Evolutionary conservation across 768 basidiomycete genomes (phyloP).

Genomic region (Mycena galopus): DNA sequence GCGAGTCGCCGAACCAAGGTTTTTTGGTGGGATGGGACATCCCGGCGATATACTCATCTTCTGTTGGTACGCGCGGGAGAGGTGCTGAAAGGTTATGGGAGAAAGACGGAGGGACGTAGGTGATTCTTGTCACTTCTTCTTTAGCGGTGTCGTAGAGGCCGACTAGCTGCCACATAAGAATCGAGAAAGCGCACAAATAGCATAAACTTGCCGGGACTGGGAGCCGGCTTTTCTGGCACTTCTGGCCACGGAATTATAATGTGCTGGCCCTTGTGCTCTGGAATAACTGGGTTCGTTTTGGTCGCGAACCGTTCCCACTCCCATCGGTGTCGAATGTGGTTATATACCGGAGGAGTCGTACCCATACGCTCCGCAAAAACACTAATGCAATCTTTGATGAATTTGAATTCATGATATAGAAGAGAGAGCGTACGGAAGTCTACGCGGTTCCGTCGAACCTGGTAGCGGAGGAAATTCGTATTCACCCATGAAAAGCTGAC

Average conservation of each 20-base stretch:
- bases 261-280: slow-evolving; percentile 54
- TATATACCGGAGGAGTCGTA: slow-evolving; percentile 72
- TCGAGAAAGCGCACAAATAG: background rate
- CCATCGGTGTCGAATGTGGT: slow-evolving; percentile 65
- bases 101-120: slow-evolving; percentile 75
- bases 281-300: slow-evolving; percentile 70
- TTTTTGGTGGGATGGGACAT: slow-evolving; percentile 68
- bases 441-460: slow-evolving; percentile 50
- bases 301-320: slow-evolving; percentile 82
- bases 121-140: slow-evolving; percentile 74
- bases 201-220: slow-evolving; percentile 58
- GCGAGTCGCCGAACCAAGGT: slow-evolving; percentile 60
- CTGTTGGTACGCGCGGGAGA: slow-evolving; percentile 58
- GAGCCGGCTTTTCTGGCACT: slow-evolving; percentile 53
- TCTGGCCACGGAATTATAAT: slow-evolving; percentile 81
- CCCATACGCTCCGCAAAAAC: slow-evolving; percentile 84
- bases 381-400: slow-evolving; percentile 52
- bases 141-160: slow-evolving; percentile 73
- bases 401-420: background rate
- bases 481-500: slow-evolving; percentile 83
- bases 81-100: slow-evolving; percentile 51
- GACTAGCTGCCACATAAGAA: slow-evolving; percentile 51
- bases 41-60: slow-evolving; percentile 68
- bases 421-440: slow-evolving; percentile 59
- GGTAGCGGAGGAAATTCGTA: slow-evolving; percentile 67